Evolutionary conservation across 2,329 filamentous ascomycete species (phyloP), one percentile per base, ranked within the genome.

Genomic region (Sporothrix variecibatus): DNA sequence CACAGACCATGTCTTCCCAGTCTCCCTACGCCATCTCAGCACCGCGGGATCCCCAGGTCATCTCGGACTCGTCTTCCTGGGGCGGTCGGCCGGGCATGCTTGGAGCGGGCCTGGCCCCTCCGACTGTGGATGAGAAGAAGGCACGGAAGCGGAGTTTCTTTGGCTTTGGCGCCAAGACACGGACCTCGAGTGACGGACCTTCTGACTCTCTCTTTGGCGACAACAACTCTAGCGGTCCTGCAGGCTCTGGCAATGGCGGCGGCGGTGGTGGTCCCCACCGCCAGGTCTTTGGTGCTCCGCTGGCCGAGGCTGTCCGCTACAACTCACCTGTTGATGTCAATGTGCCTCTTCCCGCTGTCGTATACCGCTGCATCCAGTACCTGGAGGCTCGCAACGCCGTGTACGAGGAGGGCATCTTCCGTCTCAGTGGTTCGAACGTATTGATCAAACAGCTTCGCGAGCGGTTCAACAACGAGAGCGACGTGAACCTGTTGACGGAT

Each of bases 321-420:
- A 95, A 93, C 78, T 87, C 90, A 15, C 95, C 94, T 0, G 83
- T 86, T 15, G 93, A 94, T 73, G 86, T 93, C 62, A 89, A 90
- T 75, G 90, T 94, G 7, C 91, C 93, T 38, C 85, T 99, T 38
- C 96, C 96, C 0, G 93, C 95, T 7, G 96, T 99, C 2, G 94
- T 98, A 9, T 99, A 97, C 83, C 92, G 96, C 74, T 98, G 94
- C 80, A 93, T 99, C 76, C 94, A 98, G 81, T 99, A 97, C 81
- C 87, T 99, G 23, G 92, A 94, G 77, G 88, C 90, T 7, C 95
- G 95, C 84, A 90, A 93, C 76, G 96, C 95, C 12, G 87, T 92
- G 67, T 87, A 87, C 6, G 96, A 99, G 81, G 96, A 99, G 82
- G 96, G 96, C 60, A 97, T 99, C 58, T 99, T 99, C 87, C 91